Evolutionary conservation across 768 basidiomycete species (phyloP), one percentile per base, ranked within the genome.

Genomic region (Vararia minispora): DNA sequence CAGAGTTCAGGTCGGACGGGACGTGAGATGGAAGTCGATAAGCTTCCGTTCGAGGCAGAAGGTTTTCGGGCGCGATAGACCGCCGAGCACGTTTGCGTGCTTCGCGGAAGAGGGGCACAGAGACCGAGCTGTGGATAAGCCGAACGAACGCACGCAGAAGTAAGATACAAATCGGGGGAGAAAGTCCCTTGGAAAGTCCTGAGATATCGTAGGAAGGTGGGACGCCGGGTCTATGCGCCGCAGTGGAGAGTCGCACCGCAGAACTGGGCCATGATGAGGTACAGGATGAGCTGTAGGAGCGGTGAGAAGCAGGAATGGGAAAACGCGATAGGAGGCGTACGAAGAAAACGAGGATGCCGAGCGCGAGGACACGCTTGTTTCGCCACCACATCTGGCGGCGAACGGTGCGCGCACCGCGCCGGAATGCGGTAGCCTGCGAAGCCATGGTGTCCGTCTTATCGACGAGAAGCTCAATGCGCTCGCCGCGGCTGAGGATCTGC

Each of bases 401-500:
- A 16, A 81, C 79, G n/a, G 68, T 77, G 29, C 88, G 66, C 12
- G 91, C 91, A 5, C 91, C 91, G 35, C 91, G 65, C 32, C 89
- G 64, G 63, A 99, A 99, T 6, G 88, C 89, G 3, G 86, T 87
- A 4, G 94, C 90, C 58, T 98, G 91, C 8, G 79, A 82, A 6
- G 87, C 84, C 79, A 99, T 87, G 39, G 71, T 83, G 55, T 97
- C 92, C 21, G 95, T 99, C 69, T 95, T 95, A 64, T 97, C 90
- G 22, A 98, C 86, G 36, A 99, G 71, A 13, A 97, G 69, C 57
- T 97, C 94, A 48, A 99, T 88, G 37, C 95, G 71, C 59, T 99
- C 95, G 17, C 95, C 95, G 26, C 95, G 71, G 37, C 76, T 82
- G 28, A 99, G 73, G 46, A 98, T 94, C 57, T 91, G 86, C 61